Evolutionary conservation across 768 basidiomycete species (phyloP), one percentile per base, ranked within the genome.

Genomic region (Boletus vermiculosoides): DNA sequence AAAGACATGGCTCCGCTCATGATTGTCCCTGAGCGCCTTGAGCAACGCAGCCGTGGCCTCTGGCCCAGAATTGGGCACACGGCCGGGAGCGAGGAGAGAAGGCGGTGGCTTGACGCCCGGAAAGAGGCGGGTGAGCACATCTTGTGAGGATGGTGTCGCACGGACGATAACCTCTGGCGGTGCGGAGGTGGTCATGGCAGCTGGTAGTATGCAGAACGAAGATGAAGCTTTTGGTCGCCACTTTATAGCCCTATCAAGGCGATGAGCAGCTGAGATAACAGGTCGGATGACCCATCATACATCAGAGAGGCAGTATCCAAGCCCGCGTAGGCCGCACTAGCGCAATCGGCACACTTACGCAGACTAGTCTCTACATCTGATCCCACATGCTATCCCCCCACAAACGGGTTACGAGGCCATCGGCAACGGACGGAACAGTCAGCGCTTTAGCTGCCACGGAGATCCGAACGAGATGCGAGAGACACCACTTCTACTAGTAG

Each of bases 1-100:
- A 64, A 82, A 86, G 30, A 80, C 65, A 63, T 86, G 83, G 67
- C 76, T 77, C 18, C 73, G 77, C 31, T 77, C 75, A 59, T 82
- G 78, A 64, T 84, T 83, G n/a, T 81, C 76, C 57, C 73, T 77
- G 52, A 86, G 71, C 2, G 76, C 66, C 22, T 71, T 67, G 11
- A 75, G 71, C 31, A 82, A 62, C 3, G 73, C 67, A 22, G 66
- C 65, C 1, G 76, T 77, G 1, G 80, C 77, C 12, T 74, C 69
- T 33, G 74, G 72, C 33, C 67, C 73, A 9, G 66, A 64, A 25
- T 77, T 78, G 30, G 78, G 74, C 48, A 70, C 58, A 45, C 72
- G 71, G 12, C 48, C 45, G 6, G 78, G 80, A 0, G 75, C 66
- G n/a, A 78, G 69, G 30, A 61, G 55, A n/a, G 73, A 73, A 1